These are phyloP conservation scores for Fistulifera solaris DNA, from an alignment of 108 stramenopile genomes.

Conservation along the genomic window DNA sequence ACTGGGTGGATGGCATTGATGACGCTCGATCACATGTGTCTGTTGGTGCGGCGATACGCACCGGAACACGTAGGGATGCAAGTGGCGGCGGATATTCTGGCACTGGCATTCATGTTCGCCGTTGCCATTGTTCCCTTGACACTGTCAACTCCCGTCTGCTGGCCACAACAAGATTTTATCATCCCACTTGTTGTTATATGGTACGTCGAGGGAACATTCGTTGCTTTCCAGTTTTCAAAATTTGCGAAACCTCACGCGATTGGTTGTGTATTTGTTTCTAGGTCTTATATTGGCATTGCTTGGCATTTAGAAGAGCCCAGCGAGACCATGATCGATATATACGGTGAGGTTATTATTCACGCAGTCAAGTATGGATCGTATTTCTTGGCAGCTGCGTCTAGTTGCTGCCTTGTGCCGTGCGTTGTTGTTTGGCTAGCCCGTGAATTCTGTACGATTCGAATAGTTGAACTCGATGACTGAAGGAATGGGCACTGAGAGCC, in stretches of 20 bases:
- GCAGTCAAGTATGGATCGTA: slow-evolving; percentile 31
- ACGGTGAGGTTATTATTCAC: slow-evolving; percentile 19
- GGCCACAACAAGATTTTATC: slow-evolving; percentile 27
- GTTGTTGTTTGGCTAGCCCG: slow-evolving; percentile 30
- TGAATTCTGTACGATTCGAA: slow-evolving; percentile 40
- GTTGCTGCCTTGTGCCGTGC: slow-evolving; percentile 25
- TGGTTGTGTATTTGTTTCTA: neutral
- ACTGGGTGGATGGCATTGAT: slow-evolving; percentile 39
- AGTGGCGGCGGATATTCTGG: slow-evolving; percentile 36
- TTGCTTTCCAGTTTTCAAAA: too few relatives aligned
- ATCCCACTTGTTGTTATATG: slow-evolving; percentile 40
- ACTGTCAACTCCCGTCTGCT: neutral
- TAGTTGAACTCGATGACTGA: slow-evolving; percentile 26
- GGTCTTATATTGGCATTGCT: slow-evolving; percentile 23
- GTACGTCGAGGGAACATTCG: slow-evolving; percentile 4
- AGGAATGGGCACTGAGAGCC: too few relatives aligned
- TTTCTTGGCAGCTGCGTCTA: slow-evolving; percentile 27
- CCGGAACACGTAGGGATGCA: slow-evolving; percentile 17
- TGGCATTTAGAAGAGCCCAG: slow-evolving; percentile 20
- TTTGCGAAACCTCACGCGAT: too few relatives aligned
- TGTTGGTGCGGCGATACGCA: slow-evolving; percentile 28
- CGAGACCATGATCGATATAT: slow-evolving; percentile 19
- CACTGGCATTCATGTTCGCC: slow-evolving; percentile 27
- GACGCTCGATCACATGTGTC: slow-evolving; percentile 26
- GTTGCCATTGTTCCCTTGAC: slow-evolving; percentile 27